phyloP scores from a whole-genome alignment of 2,329 filamentous ascomycete species.

The Monilinia fructicola region DNA sequence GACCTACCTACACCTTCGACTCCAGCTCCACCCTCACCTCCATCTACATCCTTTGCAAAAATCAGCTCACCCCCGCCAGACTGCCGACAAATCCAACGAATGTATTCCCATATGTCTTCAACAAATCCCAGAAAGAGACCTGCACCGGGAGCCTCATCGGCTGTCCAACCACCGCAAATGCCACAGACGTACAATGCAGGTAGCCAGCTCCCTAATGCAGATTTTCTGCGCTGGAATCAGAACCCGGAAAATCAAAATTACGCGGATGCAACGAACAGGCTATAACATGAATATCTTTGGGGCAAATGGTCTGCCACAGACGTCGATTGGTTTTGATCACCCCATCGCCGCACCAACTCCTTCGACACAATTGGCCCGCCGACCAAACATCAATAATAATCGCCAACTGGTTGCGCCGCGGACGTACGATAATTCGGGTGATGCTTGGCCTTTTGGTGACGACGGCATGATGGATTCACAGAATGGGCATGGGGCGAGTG shows the following conservation, averaged over 20 bases:
- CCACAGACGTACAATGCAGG: conserved; percentile 51
- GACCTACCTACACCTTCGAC: background rate
- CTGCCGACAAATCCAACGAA: conserved; percentile 22
- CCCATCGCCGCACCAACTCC: conserved; percentile 30
- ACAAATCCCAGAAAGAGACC: conserved; percentile 66
- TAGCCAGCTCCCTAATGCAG: conserved; percentile 49
- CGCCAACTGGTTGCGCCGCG: conserved; percentile 38
- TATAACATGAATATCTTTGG: conserved; percentile 36
- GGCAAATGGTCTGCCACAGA: conserved; percentile 30
- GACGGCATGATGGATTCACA: conserved; percentile 36
- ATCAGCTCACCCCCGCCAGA: background rate
- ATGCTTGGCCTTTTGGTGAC: conserved; percentile 45
- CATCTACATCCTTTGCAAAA: background rate
- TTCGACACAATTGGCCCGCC: conserved; percentile 40
- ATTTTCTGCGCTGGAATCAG: conserved; percentile 55
- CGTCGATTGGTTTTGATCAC: conserved; percentile 30
- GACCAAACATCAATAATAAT: conserved; percentile 34
- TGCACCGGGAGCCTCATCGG: conserved; percentile 69
- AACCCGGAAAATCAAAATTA: conserved; percentile 41
- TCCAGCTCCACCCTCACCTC: no score
- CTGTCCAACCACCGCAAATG: conserved; percentile 53
- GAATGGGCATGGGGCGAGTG: conserved; percentile 44
- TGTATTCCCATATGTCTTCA: conserved; percentile 40
- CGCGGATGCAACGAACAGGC: conserved; percentile 39
- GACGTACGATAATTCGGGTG: conserved; percentile 36